Percentiles rank a stretch among this genome's conserved stretches.
phyloP scores from a whole-genome alignment of 768 basidiomycete genomes.

The Imleria badia region DNA sequence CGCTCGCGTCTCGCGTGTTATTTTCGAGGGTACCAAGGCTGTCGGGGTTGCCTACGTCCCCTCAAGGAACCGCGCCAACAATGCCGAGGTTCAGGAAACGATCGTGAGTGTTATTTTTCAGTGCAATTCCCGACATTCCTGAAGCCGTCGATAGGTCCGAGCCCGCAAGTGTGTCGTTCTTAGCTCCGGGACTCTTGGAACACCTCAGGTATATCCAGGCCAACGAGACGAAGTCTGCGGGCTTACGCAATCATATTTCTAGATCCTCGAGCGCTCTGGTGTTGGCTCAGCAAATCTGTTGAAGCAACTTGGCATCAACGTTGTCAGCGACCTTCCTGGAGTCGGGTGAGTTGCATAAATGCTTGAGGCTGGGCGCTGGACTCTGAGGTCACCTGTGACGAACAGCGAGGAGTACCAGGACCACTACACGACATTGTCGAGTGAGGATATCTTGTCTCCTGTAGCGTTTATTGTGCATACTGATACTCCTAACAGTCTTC shows the following conservation, averaged over 20 bases:
- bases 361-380: not conserved
- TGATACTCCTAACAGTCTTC: slow-evolving; percentile 42
- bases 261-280: slow-evolving; percentile 73
- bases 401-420: slow-evolving; percentile 69
- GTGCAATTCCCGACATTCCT: not conserved
- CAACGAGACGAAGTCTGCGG: not conserved
- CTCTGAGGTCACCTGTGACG: slow-evolving; percentile 3
- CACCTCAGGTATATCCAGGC: slow-evolving; percentile 43
- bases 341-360: slow-evolving; percentile 50
- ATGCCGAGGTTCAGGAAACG: slow-evolving; percentile 53
- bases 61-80: slow-evolving; percentile 55
- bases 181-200: slow-evolving; percentile 66
- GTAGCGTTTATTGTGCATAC: not conserved
- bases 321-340: slow-evolving; percentile 68
- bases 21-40: slow-evolving; percentile 71
- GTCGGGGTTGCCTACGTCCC: slow-evolving; percentile 72
- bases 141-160: slow-evolving; percentile 33
- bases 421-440: slow-evolving; percentile 67
- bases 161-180: slow-evolving; percentile 68
- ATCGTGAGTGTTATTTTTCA: slow-evolving; percentile 36
- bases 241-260: not conserved
- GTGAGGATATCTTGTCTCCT: slow-evolving; percentile 33
- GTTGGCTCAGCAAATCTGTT: slow-evolving; percentile 57
- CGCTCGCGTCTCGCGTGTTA: slow-evolving; percentile 64
- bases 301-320: slow-evolving; percentile 56